phyloP scores from a whole-genome alignment of 768 basidiomycete species.

The Tubosaeta sp. region DNA sequence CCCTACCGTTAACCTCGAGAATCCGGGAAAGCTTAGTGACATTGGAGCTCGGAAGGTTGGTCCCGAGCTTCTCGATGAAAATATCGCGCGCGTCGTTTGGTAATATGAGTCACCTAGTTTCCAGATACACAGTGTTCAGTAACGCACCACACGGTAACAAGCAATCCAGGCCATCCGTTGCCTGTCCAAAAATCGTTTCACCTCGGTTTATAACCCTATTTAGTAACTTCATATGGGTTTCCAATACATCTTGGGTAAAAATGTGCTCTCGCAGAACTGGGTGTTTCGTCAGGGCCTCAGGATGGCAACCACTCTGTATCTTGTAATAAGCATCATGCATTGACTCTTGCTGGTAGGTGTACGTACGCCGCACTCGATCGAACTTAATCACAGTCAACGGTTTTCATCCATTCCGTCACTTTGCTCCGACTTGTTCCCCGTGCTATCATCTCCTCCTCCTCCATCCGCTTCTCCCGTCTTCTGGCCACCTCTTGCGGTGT shows the following conservation, averaged over 20 bases:
- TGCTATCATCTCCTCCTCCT: too few species aligned
- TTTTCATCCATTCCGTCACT: too few species aligned
- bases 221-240: constrained; percentile 6
- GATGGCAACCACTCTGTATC: constrained; percentile 19
- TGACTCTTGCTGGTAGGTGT: too few species aligned
- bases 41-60: neutral
- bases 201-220: constrained; percentile 4
- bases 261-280: constrained; percentile 6
- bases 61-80: constrained; percentile 5
- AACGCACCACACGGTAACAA: constrained; percentile 15
- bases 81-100: constrained; percentile 9
- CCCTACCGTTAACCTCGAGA: constrained; percentile 11
- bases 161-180: constrained; percentile 19
- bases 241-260: constrained; percentile 8
- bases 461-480: too few species aligned
- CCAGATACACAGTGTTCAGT: neutral
- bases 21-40: constrained; percentile 10
- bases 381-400: too few species aligned
- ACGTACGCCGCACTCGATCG: too few species aligned
- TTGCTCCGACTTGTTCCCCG: too few species aligned
- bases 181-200: constrained; percentile 12
- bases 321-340: too few species aligned
- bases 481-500: too few species aligned
- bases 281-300: constrained; percentile 17
- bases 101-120: neutral